Percentiles rank a stretch among this genome's conserved stretches.
These are phyloP conservation scores for Trichoderma simmonsii DNA, from an alignment of 2,329 filamentous ascomycete genomes.

Conservation along the genomic window DNA sequence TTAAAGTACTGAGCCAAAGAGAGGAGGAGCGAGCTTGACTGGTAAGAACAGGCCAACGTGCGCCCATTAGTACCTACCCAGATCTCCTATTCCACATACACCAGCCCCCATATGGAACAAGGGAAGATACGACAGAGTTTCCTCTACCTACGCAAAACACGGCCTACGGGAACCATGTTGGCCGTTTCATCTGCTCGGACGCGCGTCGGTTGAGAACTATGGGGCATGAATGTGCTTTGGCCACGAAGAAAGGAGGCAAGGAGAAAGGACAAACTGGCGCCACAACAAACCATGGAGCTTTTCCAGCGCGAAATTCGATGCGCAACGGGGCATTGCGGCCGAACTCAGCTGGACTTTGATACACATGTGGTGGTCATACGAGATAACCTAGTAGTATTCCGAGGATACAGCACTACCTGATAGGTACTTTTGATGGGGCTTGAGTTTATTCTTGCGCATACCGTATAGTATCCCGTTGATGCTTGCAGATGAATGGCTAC, in stretches of 20 bases:
- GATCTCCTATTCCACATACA: slow-evolving; percentile 1
- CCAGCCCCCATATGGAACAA: background rate
- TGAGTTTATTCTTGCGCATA: background rate
- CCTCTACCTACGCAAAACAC: background rate
- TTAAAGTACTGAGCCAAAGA: background rate
- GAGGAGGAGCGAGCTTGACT: background rate
- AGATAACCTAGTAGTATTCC: background rate
- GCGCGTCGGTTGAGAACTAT: background rate
- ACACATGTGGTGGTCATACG: background rate
- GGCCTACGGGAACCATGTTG: background rate
- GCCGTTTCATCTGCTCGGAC: background rate
- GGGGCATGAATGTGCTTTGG: slow-evolving; percentile 10
- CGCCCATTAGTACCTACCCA: background rate
- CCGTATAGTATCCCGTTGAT: background rate
- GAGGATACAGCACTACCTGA: background rate
- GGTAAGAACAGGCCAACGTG: background rate
- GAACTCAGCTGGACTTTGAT: background rate
- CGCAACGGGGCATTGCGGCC: background rate
- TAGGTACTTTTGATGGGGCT: background rate
- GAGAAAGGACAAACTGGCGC: slow-evolving; percentile 6
- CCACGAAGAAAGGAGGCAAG: slow-evolving; percentile 6
- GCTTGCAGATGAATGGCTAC: background rate
- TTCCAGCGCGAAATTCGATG: background rate
- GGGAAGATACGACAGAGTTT: background rate
- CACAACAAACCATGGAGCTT: background rate